Evolutionary conservation across 192 early-diverging fungal genomes (phyloP).

Genomic region (Coemansia asiatica): DNA sequence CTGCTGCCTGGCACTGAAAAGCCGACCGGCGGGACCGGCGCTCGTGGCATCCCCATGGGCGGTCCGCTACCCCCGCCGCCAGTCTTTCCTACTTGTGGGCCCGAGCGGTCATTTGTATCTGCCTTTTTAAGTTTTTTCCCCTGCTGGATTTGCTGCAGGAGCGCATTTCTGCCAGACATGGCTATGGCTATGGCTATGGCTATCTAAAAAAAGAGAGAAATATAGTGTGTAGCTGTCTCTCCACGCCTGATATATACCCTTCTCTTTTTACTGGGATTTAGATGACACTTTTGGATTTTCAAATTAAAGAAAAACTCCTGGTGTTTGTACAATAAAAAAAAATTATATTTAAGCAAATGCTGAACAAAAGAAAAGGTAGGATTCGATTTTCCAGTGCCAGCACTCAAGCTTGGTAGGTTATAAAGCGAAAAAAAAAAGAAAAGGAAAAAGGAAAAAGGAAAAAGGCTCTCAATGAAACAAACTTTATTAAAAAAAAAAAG

Average conservation of each 20-base stretch:
- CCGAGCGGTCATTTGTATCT: slow-evolving; percentile 72
- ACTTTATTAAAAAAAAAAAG: not conserved
- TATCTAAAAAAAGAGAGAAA: not conserved
- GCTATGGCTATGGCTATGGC: not conserved
- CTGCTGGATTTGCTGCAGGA: slow-evolving; percentile 72
- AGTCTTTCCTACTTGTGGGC: slow-evolving; percentile 48
- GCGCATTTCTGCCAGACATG: slow-evolving; percentile 57
- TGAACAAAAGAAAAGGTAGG: too few species aligned
- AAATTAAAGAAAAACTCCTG: too few species aligned
- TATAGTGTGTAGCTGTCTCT: not conserved
- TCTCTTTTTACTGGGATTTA: not conserved
- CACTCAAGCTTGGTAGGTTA: too few species aligned
- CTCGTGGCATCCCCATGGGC: slow-evolving; percentile 32
- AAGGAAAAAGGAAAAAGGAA: too few species aligned
- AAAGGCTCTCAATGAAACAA: too few species aligned
- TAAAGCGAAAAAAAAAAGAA: too few species aligned
- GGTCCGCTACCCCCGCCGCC: slow-evolving; percentile 39
- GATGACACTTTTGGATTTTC: not conserved
- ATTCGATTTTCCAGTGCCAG: too few species aligned
- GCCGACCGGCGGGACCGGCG: slow-evolving; percentile 31
- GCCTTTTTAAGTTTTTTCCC: slow-evolving; percentile 68
- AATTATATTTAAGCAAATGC: too few species aligned
- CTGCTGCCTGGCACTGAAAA: slow-evolving; percentile 10
- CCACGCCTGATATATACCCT: not conserved
- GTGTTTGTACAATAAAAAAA: too few species aligned